Conservation (phyloP, 1,284 basidiomycete genomes). For the Marasmius oreades region DNA sequence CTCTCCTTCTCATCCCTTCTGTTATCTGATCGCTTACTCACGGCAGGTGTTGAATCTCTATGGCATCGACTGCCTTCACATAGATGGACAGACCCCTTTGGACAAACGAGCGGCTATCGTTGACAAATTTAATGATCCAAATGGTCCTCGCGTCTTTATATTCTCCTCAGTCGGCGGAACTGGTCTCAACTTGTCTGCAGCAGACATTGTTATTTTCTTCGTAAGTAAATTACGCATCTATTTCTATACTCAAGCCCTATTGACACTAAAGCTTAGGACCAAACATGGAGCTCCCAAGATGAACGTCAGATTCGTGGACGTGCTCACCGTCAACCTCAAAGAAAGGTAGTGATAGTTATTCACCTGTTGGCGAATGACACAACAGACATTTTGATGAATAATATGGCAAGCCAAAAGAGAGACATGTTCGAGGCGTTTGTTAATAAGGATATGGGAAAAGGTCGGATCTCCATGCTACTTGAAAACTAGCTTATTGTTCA, state of each 20-base stretch:
- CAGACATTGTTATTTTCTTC: slow-evolving; percentile 5
- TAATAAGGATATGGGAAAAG: slow-evolving; percentile 18
- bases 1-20: neutral
- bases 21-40: neutral
- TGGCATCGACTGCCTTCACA: neutral
- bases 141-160: slow-evolving; percentile 4
- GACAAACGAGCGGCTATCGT: neutral
- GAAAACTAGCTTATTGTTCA: too few species aligned
- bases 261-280: neutral
- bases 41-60: too few species aligned
- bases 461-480: too few species aligned
- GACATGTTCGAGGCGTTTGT: slow-evolving; percentile 28
- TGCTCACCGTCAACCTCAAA: slow-evolving; percentile 27
- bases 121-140: neutral
- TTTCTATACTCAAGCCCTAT: neutral
- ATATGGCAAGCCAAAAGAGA: slow-evolving; percentile 23
- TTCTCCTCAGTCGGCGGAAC: slow-evolving; percentile 5
- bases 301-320: slow-evolving; percentile 26
- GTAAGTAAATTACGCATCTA: neutral
- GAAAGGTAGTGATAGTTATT: slow-evolving; percentile 18
- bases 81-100: neutral
- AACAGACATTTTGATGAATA: slow-evolving; percentile 23
- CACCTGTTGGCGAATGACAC: slow-evolving; percentile 26
- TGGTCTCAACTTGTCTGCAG: slow-evolving; percentile 7
- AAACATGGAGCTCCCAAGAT: slow-evolving; percentile 24